These are phyloP conservation scores for Periconia digitata DNA, from an alignment of 2,329 filamentous ascomycete species.

Conservation along the genomic window DNA sequence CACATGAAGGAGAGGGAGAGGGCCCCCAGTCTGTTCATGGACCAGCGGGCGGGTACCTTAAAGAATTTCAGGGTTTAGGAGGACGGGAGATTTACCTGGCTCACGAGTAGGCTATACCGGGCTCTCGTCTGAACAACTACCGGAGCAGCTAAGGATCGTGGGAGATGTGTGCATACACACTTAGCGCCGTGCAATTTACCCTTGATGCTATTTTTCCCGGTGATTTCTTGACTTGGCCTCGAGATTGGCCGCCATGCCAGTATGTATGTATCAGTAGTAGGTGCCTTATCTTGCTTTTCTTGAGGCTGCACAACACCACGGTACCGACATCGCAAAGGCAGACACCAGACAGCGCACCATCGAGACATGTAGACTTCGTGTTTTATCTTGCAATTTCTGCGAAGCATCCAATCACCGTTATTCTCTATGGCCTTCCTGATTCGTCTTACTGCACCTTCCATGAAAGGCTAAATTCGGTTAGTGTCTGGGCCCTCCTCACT, in stretches of 20 bases:
- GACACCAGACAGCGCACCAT: background rate
- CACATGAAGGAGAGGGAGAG: too few relatives aligned
- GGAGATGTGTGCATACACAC: slow-evolving; percentile 1
- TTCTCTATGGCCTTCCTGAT: slow-evolving; percentile 21
- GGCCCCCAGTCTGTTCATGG: slow-evolving; percentile 8
- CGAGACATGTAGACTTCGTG: too few relatives aligned
- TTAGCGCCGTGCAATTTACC: background rate
- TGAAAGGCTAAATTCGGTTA: slow-evolving; percentile 25
- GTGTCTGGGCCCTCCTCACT: background rate
- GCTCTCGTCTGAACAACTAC: background rate
- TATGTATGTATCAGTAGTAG: too few relatives aligned
- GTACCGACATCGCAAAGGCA: background rate
- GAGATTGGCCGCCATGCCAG: background rate
- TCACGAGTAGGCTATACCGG: background rate
- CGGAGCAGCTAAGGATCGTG: background rate
- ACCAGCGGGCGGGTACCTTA: background rate
- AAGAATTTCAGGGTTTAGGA: background rate
- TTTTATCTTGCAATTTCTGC: background rate
- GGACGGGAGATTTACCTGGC: background rate
- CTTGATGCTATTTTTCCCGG: background rate
- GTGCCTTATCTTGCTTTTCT: background rate
- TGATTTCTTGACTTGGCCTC: too few relatives aligned
- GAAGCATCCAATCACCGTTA: slow-evolving; percentile 13
- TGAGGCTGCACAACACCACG: background rate
- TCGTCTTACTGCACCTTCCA: slow-evolving; percentile 11